Evolutionary conservation across 257 asterid genomes (phyloP), one percentile per base, ranked within the genome.

Genomic region (Penstemon eatonii): DNA sequence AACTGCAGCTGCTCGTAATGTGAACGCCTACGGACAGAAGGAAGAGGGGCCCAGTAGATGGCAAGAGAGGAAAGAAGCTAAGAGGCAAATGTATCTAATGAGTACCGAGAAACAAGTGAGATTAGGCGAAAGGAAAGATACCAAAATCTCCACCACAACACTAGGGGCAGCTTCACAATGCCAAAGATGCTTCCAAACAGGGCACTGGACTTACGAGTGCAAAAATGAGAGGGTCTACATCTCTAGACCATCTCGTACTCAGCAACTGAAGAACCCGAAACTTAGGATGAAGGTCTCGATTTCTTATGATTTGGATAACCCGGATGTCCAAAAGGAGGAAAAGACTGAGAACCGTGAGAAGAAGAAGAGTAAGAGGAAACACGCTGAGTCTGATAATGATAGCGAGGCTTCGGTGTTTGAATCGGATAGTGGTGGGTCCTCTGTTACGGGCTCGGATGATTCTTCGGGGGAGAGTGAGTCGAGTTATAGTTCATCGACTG

Each of bases 21-120:
- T 93, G 70, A 93, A 93, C 50, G 98, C 98, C 0, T 93, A 93
- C 47, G 98, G 98, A 62, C 98, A 93, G 83, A 93, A 93, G 79
- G 98, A 92, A 75, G 98, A 90, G 79, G 98, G 98, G 1, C 98
- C 98, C 5, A 93, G 97, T 65, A 76, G 98, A 84, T 92, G 98
- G 98, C 98, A 92, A 61, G 98, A 92, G 74, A 83, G 97, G 74
- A 90, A 92, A 81, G 98, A 92, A 80, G 98, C 98, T 55, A 92
- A 90, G 86, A 84, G 98, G 57, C 98, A 90, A 73, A 92, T 92
- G 97, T 92, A 92, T 71, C 55, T 92, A 71, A 88, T 86, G 95
- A 92, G 97, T 75, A 90, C 98, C 3, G 98, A 92, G 73, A 92
- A 92, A 63, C 97, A 88, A 75, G 97, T 90, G 68, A 81, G 91